Conservation (phyloP, 2,329 filamentous ascomycete genomes). For the Emmonsiellopsis sp. region DNA sequence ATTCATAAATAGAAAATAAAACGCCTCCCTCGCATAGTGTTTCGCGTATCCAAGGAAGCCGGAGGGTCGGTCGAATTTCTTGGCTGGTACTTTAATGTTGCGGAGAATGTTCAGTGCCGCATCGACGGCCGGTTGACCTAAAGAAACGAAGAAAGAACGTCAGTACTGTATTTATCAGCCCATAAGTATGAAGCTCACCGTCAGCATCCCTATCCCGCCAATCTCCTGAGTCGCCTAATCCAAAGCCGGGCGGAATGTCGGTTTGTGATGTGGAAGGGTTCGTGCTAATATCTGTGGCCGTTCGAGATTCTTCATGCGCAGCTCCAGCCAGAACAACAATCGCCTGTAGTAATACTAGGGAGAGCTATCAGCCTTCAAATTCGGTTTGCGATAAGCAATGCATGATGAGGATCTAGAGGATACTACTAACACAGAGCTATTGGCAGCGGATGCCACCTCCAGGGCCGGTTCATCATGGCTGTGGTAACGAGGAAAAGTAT, state of each 20-base stretch:
- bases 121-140: conserved; percentile 14
- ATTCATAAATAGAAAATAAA: conserved; percentile 58
- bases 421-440: conserved; percentile 9
- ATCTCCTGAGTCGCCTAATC: background rate
- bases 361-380: background rate
- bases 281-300: background rate
- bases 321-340: conserved; percentile 5
- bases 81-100: conserved; percentile 7
- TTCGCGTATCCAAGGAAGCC: conserved; percentile 49
- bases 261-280: background rate
- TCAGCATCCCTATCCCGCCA: background rate
- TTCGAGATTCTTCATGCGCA: background rate
- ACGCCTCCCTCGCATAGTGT: conserved; percentile 55
- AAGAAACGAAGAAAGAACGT: background rate
- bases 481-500: background rate
- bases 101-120: conserved; percentile 12
- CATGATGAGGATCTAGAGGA: background rate
- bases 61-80: conserved; percentile 39
- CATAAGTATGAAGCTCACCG: background rate
- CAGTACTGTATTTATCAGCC: background rate
- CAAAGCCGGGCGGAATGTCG: conserved; percentile 2
- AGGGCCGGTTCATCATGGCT: conserved; percentile 11
- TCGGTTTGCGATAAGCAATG: background rate
- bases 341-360: conserved; percentile 7
- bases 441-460: conserved; percentile 12